Evolutionary conservation across 371 early-diverging fungal genomes (phyloP).

Genomic region (Capillidium heterosporum): DNA sequence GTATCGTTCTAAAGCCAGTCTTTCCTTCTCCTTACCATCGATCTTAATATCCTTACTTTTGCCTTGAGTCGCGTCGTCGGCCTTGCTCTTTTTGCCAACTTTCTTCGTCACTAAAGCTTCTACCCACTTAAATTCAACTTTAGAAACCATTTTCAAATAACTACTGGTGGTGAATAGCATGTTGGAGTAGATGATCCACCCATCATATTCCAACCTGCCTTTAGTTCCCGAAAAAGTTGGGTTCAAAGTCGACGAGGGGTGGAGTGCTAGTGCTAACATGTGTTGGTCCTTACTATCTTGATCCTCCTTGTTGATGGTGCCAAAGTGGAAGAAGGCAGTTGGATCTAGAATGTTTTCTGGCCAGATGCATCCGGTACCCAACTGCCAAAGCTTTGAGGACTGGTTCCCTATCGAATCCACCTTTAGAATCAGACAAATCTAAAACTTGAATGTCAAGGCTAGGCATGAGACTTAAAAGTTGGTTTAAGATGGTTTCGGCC

Average conservation of each 20-base stretch:
- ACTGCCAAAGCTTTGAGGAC: conserved; percentile 44
- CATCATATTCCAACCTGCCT: conserved; percentile 25
- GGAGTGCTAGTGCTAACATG: conserved; percentile 41
- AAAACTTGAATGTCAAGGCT: conserved; percentile 36
- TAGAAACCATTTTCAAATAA: conserved; percentile 42
- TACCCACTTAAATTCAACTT: conserved; percentile 20
- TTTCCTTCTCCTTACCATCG: not conserved
- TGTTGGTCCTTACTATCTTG: not conserved
- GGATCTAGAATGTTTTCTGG: conserved; percentile 46
- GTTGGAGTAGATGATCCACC: conserved; percentile 64
- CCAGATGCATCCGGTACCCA: conserved; percentile 55
- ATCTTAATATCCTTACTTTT: not conserved
- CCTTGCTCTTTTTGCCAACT: not conserved
- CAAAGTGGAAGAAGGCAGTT: conserved; percentile 55
- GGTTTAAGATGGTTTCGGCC: conserved; percentile 75
- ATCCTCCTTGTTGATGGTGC: conserved; percentile 16
- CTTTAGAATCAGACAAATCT: not conserved
- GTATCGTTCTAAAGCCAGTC: not conserved
- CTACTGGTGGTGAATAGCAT: conserved; percentile 43
- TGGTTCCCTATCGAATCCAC: conserved; percentile 22
- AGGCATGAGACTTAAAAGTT: conserved; percentile 72
- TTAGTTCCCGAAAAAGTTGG: conserved; percentile 16
- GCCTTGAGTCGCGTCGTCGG: not conserved
- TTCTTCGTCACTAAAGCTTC: conserved; percentile 8
- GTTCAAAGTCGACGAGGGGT: conserved; percentile 35